A percentile compares a stretch with the other conserved stretches of the same genome.
phyloP scores from a whole-genome alignment of 805 yeast genomes.

The Candida incommunis region DNA sequence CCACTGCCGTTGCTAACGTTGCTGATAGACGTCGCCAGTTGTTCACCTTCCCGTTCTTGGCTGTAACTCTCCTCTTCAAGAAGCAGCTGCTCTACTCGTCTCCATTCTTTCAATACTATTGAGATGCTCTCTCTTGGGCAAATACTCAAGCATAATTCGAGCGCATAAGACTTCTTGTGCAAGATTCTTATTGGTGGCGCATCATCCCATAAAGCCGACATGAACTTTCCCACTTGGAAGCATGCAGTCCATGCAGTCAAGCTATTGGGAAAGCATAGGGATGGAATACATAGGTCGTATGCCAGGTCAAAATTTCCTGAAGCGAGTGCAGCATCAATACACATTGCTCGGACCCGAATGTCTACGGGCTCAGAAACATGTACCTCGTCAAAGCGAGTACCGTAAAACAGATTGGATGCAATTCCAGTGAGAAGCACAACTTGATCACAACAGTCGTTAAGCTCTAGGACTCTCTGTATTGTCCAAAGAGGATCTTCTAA shows the following conservation, averaged over 20 bases:
- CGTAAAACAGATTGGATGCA: not conserved
- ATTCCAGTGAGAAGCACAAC: not conserved
- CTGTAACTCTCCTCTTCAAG: not conserved
- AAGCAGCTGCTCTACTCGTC: not conserved
- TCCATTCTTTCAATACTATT: not conserved
- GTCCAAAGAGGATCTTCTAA: not conserved
- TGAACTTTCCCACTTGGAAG: not conserved
- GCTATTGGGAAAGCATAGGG: not conserved
- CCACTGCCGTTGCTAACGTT: too few relatives aligned
- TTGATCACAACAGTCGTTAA: not conserved
- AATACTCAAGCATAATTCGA: not conserved
- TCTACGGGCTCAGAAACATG: not conserved
- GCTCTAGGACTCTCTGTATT: not conserved
- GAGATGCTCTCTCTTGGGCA: slow-evolving; percentile 1
- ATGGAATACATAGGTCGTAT: not conserved
- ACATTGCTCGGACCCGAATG: not conserved
- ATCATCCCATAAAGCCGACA: not conserved
- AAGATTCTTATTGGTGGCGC: not conserved
- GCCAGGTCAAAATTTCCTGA: not conserved
- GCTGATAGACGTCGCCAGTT: too few relatives aligned
- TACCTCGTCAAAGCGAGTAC: not conserved
- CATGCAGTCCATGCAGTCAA: not conserved
- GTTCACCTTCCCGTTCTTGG: too few relatives aligned
- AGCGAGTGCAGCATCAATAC: not conserved
- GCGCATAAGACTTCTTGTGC: not conserved